A percentile compares a stretch with the other conserved stretches of the same genome.
Evolutionary conservation across 805 yeast genomes (phyloP).

Genomic region (Hanseniaspora singularis): DNA sequence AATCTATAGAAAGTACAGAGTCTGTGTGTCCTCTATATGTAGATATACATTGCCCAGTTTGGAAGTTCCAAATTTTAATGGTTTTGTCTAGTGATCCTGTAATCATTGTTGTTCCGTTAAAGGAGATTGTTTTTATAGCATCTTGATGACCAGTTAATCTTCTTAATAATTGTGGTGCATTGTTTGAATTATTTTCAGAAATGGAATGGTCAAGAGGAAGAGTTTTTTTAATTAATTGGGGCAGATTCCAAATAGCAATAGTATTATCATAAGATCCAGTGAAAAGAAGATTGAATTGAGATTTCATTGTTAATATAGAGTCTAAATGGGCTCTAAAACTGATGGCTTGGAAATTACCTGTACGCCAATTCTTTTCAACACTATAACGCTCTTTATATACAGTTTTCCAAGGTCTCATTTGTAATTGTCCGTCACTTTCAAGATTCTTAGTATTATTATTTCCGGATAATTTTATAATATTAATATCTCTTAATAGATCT

Average conservation of each 20-base stretch:
- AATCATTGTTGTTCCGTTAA: conserved; percentile 79
- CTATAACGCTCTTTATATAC: conserved; percentile 83
- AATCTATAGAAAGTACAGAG: conserved; percentile 75
- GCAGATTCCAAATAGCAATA: conserved; percentile 82
- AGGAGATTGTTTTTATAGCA: conserved; percentile 74
- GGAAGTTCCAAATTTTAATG: conserved; percentile 90
- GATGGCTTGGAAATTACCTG: conserved; percentile 54
- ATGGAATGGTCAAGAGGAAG: too few relatives aligned
- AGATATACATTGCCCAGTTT: conserved; percentile 85
- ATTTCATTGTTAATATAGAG: conserved; percentile 80
- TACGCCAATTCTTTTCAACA: conserved; percentile 91
- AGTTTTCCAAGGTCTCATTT: conserved; percentile 85
- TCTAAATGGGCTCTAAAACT: conserved; percentile 73
- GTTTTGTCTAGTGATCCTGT: conserved; percentile 88
- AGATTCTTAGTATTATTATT: background rate
- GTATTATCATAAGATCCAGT: conserved; percentile 90
- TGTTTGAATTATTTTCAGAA: background rate
- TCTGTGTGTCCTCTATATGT: conserved; percentile 89
- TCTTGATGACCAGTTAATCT: conserved; percentile 80
- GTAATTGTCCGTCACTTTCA: conserved; percentile 21
- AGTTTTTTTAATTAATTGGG: conserved; percentile 3
- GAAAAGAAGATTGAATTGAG: conserved; percentile 64
- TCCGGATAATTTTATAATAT: conserved; percentile 6
- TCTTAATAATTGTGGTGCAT: conserved; percentile 55
- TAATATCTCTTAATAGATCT: conserved; percentile 13